Conservation (phyloP, 2,329 filamentous ascomycete genomes). For the Exophiala oligosperma region DNA sequence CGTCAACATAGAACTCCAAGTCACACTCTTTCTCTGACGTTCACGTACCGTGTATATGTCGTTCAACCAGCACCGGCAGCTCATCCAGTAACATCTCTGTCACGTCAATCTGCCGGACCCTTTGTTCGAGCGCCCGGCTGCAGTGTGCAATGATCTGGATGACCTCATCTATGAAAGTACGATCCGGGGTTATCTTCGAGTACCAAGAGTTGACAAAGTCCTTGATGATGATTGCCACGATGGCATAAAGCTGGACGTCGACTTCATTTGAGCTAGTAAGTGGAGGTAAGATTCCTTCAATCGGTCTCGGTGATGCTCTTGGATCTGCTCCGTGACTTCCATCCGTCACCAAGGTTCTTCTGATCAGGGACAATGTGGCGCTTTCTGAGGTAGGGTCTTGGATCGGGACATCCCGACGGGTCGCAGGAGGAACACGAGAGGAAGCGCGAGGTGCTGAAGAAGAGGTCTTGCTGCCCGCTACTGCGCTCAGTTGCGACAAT, state of each 20-base stretch:
- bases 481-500: slow-evolving; percentile 19
- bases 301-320: slow-evolving; percentile 62
- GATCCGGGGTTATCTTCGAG: slow-evolving; percentile 84
- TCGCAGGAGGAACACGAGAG: slow-evolving; percentile 35
- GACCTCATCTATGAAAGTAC: slow-evolving; percentile 82
- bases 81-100: slow-evolving; percentile 84
- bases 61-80: slow-evolving; percentile 76
- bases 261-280: slow-evolving; percentile 93
- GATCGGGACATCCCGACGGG: slow-evolving; percentile 30
- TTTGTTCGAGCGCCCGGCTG: slow-evolving; percentile 82
- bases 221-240: slow-evolving; percentile 84
- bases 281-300: slow-evolving; percentile 82
- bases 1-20: slow-evolving; percentile 6
- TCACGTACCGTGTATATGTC: slow-evolving; percentile 70
- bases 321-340: slow-evolving; percentile 50
- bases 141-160: slow-evolving; percentile 90
- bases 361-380: slow-evolving; percentile 77
- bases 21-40: neutral
- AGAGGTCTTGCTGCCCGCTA: slow-evolving; percentile 26
- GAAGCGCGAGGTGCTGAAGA: slow-evolving; percentile 32
- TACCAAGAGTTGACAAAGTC: slow-evolving; percentile 96
- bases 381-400: slow-evolving; percentile 66
- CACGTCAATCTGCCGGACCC: slow-evolving; percentile 77
- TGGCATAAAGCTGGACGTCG: slow-evolving; percentile 87
- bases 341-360: slow-evolving; percentile 69